A percentile compares a stretch with the other conserved stretches of the same genome.
Conservation (phyloP, 2,329 filamentous ascomycete genomes). For the Cladophialophora chaetospira region DNA sequence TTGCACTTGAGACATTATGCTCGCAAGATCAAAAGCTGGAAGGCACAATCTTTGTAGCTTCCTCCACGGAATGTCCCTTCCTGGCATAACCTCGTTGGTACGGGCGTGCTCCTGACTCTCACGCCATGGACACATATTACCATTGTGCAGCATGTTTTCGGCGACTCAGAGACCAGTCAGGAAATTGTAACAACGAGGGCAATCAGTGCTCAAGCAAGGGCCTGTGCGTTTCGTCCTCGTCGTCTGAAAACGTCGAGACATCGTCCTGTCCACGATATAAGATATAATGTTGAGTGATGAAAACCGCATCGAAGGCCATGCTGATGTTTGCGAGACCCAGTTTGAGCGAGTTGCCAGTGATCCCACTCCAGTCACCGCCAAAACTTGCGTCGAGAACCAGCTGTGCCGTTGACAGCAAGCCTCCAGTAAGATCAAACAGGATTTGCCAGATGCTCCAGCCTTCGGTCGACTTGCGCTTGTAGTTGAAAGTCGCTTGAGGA, state of each 20-base stretch:
- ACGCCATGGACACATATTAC: no score
- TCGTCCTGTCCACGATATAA: slow-evolving; percentile 58
- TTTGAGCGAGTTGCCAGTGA: slow-evolving; percentile 91
- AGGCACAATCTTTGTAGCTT: no score
- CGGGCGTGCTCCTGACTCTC: no score
- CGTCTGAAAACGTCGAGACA: slow-evolving; percentile 19
- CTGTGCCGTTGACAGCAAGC: slow-evolving; percentile 78
- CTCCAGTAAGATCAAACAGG: slow-evolving; percentile 78
- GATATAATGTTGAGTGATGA: slow-evolving; percentile 85
- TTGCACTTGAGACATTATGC: no score
- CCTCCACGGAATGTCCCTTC: no score
- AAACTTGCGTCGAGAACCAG: slow-evolving; percentile 81
- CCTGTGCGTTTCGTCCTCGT: slow-evolving; percentile 10
- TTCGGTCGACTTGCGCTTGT: slow-evolving; percentile 76
- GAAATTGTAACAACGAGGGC: no score
- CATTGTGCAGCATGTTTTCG: no score
- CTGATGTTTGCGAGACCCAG: slow-evolving; percentile 82
- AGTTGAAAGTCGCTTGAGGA: slow-evolving; percentile 82
- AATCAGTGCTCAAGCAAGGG: slow-evolving; percentile 19
- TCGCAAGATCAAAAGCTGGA: no score
- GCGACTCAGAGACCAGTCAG: no score
- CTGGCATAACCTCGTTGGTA: no score
- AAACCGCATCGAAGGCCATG: slow-evolving; percentile 82
- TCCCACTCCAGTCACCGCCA: slow-evolving; percentile 83
- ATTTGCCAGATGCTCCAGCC: slow-evolving; percentile 89